Evolutionary conservation across 75 land plant species (phyloP), one percentile per base, ranked within the genome.

Genomic region (Cupressus sempervirens): DNA sequence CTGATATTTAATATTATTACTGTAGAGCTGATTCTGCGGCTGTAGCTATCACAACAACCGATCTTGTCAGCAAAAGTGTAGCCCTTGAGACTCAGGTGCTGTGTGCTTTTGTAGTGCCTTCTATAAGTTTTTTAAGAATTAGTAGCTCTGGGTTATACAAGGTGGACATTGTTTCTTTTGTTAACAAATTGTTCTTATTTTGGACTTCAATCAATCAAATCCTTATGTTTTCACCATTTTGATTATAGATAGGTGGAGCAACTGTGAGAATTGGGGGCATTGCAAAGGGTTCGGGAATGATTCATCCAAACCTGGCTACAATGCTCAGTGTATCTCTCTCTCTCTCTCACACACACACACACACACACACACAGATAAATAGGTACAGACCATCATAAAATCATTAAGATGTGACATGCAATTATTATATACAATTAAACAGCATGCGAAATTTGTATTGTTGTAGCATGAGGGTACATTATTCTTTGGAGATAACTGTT

Each of bases 251-350:
- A 83, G 99, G 98, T 89, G 95, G 92, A 46, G 82, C 84, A 43
- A 67, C 62, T 56, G 84, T 97, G 46, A 92, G 89, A 90, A 84
- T 97, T 80, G 99, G 99, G 11, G 99, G 99, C 83, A 96, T 96
- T 94, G 98, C 99, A 23, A 97, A 97, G 89, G 99, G 99, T 68
- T 97, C 99, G 80, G 99, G 99, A 35, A 97, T 97, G 99, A 97
- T 97, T 83, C 98, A 97, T 84, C 99, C 99, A 32, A 96, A 97
- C 88, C 94, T 97, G 99, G 99, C 98, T 58, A 97, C 99, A 43
- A 91, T 97, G 99, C 99, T 97, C 89, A 95, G 99, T 83, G 99
- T 97, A 91, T 20, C 32, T 35, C 36, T 82, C 65, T 62, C 80
- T 74, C 52, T 62, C 9, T 16, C 9, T 35, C 72, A 10, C 32